Evolutionary conservation across 1,284 basidiomycete species (phyloP).

Genomic region (Coniferiporia sulphurascens): DNA sequence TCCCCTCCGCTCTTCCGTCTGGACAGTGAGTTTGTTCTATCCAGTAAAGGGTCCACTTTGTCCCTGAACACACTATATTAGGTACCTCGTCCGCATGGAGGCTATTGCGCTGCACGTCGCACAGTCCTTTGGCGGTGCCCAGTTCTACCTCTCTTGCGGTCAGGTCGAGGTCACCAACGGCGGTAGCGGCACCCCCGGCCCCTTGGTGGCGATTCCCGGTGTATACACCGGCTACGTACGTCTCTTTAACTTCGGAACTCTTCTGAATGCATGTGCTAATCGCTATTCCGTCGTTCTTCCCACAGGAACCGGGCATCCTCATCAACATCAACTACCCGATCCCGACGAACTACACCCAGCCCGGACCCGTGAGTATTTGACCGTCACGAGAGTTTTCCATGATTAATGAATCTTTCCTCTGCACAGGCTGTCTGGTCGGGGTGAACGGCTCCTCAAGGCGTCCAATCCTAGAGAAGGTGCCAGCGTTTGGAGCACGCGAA

Average conservation of each 20-base stretch:
- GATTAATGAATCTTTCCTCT: background rate
- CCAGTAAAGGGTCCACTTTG: no score
- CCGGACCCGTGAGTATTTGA: slow-evolving; percentile 15
- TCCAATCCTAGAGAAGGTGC: slow-evolving; percentile 4
- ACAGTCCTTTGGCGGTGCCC: slow-evolving; percentile 18
- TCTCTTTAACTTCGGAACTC: background rate
- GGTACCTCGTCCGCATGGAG: slow-evolving; percentile 30
- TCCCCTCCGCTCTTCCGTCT: slow-evolving; percentile 26
- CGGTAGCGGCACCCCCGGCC: slow-evolving; percentile 31
- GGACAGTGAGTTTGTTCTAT: slow-evolving; percentile 26
- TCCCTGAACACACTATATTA: no score
- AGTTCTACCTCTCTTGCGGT: slow-evolving; percentile 29
- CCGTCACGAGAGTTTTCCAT: background rate
- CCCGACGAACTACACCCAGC: slow-evolving; percentile 18
- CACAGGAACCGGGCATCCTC: slow-evolving; percentile 17
- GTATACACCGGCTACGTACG: slow-evolving; percentile 31
- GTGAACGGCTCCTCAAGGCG: slow-evolving; percentile 9
- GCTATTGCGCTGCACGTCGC: slow-evolving; percentile 26
- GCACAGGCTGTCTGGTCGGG: slow-evolving; percentile 17
- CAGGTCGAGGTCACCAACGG: slow-evolving; percentile 34
- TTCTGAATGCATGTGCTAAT: background rate
- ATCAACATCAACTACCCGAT: slow-evolving; percentile 20
- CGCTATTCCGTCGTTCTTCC: background rate
- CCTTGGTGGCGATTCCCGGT: slow-evolving; percentile 32
- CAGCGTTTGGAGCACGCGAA: slow-evolving; percentile 35